Evolutionary conservation across 163 green algal species (phyloP), one percentile per base, ranked within the genome.

Genomic region (Scenedesmus sp.): DNA sequence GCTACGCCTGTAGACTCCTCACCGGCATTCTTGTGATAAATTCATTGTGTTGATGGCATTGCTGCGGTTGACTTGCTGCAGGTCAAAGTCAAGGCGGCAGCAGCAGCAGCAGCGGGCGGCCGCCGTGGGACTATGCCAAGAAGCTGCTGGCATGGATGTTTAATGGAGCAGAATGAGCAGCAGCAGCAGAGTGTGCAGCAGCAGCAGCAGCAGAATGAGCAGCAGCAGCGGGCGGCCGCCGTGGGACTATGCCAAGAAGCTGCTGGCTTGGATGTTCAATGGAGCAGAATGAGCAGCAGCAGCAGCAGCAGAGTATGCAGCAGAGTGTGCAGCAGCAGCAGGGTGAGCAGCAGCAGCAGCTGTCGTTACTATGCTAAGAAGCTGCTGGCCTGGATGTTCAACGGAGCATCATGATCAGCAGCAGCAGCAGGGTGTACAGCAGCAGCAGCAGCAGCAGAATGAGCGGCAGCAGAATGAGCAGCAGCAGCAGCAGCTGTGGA

Each of bases 201-300:
- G 82, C 55, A 73, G 55, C 55, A 76, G 6, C 55, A 56, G 56
- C 66, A 52, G 56, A 57, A 76, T 57, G 57, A 57, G 83, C 57
- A 74, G 56, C 82, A 74, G 82, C 82, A 15, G 52, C 20, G 67
- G 52, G 20, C 64, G n/a, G 66, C 86, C 62, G 52, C 86, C 86
- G 4, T 90, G 66, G 86, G 67, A 90, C 23, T 52, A 66, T 5
- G 86, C 86, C 2, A 70, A 56, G 66, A 57, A 46, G 15, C 46
- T 81, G 67, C 86, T 90, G 18, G 86, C 86, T 2, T 90, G 86
- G 86, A 90, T 90, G 86, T 90, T 90, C 34, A 90, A 66, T n/a
- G 86, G 86, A 73, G 86, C 86, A 18, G 86, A 90, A 34, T 90
- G 84, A 89, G 79, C 77, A 64, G 59, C 59, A 64, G 59, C 59